Base-by-base conservation (phyloP, 2,329 filamentous ascomycete genomes). In the Exophiala lecanii-corni region DNA sequence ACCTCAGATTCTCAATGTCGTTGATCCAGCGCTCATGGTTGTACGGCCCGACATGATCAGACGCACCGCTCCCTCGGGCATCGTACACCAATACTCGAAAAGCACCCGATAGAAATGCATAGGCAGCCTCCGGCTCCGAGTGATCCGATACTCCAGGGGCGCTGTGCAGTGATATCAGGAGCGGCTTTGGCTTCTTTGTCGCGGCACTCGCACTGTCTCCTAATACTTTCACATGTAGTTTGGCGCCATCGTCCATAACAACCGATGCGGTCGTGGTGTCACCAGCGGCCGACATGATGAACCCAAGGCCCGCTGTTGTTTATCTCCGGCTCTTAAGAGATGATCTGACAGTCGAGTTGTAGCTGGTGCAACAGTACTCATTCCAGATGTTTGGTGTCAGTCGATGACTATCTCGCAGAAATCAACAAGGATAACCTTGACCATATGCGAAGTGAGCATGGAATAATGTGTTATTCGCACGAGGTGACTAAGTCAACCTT, bases 271-370 rank as follows among this genome's bases (percentile, higher is more conserved):
- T 31, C 5, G 5, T 13, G 30, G 30, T n/a, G n/a, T 12, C 30
- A 13, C 17, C n/a, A 13, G n/a, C n/a, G 6, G 30, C 17, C n/a
- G 30, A 32, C 30, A 32, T 32, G 30, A 32, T 32, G 30, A 28
- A n/a, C n/a, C n/a, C n/a, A n/a, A n/a, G n/a, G n/a, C n/a, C n/a
- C n/a, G n/a, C n/a, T n/a, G n/a, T 73, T 74, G 57, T 75, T n/a
- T n/a, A n/a, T n/a, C n/a, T n/a, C n/a, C n/a, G n/a, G n/a, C n/a
- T n/a, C n/a, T n/a, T n/a, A n/a, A n/a, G n/a, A n/a, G n/a, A n/a
- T 76, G 33, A 70, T 76, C 36, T 36, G 36, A 9, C 25, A 28
- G 25, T 28, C 25, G 9, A 28, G 25, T 28, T 9, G 25, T 9
- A 28, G 25, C 25, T 31, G 4, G 28, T n/a, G 28, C 28, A 31